Evolutionary conservation across 805 yeast species (phyloP).

Genomic region (Candida berthetii): DNA sequence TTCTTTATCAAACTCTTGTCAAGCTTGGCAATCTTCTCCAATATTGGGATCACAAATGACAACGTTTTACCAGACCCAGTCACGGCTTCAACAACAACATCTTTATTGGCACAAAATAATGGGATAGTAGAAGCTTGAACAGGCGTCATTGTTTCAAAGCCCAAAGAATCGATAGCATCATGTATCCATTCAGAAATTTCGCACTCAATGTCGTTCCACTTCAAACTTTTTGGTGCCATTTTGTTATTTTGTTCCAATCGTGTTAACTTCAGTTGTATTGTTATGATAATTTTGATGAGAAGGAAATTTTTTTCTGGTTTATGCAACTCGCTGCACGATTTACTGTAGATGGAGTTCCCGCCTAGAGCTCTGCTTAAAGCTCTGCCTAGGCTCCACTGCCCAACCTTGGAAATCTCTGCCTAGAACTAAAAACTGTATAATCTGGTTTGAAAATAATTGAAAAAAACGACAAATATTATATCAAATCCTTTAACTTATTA

Average conservation of each 20-base stretch:
- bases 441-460: too few relatives aligned
- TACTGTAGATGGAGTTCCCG: too few relatives aligned
- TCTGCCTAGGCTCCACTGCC: too few relatives aligned
- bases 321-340: neutral
- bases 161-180: conserved; percentile 65
- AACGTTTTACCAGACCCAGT: conserved; percentile 98
- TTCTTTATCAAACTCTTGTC: conserved; percentile 22
- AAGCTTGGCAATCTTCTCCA: conserved; percentile 51
- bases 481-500: too few relatives aligned
- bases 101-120: conserved; percentile 73
- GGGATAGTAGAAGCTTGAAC: conserved; percentile 97
- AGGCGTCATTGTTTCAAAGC: conserved; percentile 84
- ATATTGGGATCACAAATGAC: conserved; percentile 79
- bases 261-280: neutral
- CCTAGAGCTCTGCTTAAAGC: too few relatives aligned
- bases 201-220: conserved; percentile 53
- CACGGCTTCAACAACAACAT: conserved; percentile 94
- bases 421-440: too few relatives aligned
- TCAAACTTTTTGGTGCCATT: conserved; percentile 35
- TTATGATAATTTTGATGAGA: neutral
- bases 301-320: conserved; percentile 1
- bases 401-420: too few relatives aligned
- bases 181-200: conserved; percentile 63
- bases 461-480: too few relatives aligned
- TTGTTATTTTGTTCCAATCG: neutral